Percentiles rank a stretch among this genome's conserved stretches.
phyloP scores from a whole-genome alignment of 495 filamentous ascomycete species.

The Letharia columbiana region DNA sequence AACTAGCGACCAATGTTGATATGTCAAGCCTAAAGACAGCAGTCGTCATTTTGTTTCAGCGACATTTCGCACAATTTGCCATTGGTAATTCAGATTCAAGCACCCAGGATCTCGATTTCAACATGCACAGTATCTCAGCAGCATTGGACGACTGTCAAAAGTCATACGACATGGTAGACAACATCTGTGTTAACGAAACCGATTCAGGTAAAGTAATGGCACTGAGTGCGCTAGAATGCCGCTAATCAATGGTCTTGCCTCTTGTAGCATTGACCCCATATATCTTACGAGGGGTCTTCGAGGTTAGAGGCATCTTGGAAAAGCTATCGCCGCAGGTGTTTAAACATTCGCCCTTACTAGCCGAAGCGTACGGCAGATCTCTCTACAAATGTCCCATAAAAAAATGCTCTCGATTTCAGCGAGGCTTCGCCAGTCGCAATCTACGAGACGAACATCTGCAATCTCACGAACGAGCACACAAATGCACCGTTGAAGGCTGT shows the following conservation, averaged over 20 bases:
- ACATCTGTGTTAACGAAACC: background rate
- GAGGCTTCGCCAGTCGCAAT: background rate
- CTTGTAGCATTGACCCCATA: background rate
- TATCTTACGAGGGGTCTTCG: background rate
- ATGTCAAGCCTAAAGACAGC: constrained; percentile 3
- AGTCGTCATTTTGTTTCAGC: background rate
- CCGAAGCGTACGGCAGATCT: constrained; percentile 12
- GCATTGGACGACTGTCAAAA: background rate
- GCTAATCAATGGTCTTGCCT: background rate
- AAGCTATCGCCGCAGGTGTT: background rate
- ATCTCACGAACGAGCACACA: constrained; percentile 9
- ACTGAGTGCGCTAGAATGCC: background rate
- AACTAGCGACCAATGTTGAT: background rate
- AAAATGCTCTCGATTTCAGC: constrained; percentile 2
- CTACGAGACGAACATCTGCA: constrained; percentile 10
- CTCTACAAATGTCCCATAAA: constrained; percentile 13
- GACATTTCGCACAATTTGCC: background rate
- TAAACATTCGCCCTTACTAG: background rate
- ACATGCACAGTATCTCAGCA: no score
- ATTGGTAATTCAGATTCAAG: background rate
- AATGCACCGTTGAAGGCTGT: constrained; percentile 7
- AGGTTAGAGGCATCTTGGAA: constrained; percentile 12
- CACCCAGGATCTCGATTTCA: background rate
- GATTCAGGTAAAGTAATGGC: background rate
- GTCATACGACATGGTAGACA: background rate